phyloP scores from a whole-genome alignment of 2,329 filamentous ascomycete species.

The Colletotrichum sp. region DNA sequence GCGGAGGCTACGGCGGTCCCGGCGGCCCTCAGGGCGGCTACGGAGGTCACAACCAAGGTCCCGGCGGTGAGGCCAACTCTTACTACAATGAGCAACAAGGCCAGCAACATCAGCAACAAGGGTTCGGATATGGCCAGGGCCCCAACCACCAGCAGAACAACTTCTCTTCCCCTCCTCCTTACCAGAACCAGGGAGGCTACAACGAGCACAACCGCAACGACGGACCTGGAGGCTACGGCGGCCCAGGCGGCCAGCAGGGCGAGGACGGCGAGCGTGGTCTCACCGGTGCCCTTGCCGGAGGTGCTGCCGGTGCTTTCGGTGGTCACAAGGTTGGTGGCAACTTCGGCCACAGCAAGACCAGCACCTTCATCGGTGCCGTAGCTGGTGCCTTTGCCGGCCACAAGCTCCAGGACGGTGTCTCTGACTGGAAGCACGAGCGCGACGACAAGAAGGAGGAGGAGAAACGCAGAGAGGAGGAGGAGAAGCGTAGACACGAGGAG shows the following conservation, averaged over 20 bases:
- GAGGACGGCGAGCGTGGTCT: slow-evolving; percentile 45
- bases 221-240: slow-evolving; percentile 9
- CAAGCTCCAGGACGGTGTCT: slow-evolving; percentile 43
- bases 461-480: slow-evolving; percentile 20
- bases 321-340: slow-evolving; percentile 45
- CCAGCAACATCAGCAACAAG: neutral
- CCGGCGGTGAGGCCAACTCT: slow-evolving; percentile 5
- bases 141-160: slow-evolving; percentile 12
- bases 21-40: neutral
- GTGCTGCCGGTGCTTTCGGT: slow-evolving; percentile 43
- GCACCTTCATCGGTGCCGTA: slow-evolving; percentile 42
- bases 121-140: slow-evolving; percentile 6
- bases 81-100: slow-evolving; percentile 12
- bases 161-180: slow-evolving; percentile 1
- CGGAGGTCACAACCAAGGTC: neutral
- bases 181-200: slow-evolving; percentile 8
- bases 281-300: slow-evolving; percentile 44
- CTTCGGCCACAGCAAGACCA: slow-evolving; percentile 39
- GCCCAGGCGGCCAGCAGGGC: slow-evolving; percentile 26
- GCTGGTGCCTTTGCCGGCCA: slow-evolving; percentile 46
- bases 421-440: slow-evolving; percentile 43
- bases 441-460: slow-evolving; percentile 43
- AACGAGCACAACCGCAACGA: slow-evolving; percentile 10
- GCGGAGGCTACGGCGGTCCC: neutral
- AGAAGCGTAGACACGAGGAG: slow-evolving; percentile 26